Evolutionary conservation across 2,329 filamentous ascomycete genomes (phyloP).

Genomic region (Sclerotinia minor): DNA sequence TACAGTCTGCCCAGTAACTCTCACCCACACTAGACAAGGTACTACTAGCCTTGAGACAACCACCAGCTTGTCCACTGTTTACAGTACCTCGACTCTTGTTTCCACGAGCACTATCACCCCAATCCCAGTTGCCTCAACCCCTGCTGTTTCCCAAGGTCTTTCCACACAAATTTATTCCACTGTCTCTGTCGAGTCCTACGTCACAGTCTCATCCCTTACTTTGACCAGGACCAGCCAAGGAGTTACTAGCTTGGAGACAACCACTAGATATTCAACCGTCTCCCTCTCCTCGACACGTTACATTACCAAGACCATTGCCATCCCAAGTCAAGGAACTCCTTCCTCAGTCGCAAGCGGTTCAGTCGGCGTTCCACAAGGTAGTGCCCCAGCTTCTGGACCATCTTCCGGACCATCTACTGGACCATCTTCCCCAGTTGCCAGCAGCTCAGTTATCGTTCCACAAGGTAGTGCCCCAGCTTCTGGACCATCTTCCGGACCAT

Average conservation of each 20-base stretch:
- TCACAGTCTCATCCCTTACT: neutral
- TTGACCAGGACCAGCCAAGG: constrained; percentile 2
- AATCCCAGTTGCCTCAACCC: neutral
- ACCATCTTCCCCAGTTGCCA: neutral
- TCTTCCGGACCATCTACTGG: neutral
- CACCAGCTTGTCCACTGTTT: constrained; percentile 6
- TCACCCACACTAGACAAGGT: constrained; percentile 4
- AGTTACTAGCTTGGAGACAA: neutral
- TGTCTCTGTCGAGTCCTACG: neutral
- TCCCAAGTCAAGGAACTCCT: constrained; percentile 4
- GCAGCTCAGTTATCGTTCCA: neutral
- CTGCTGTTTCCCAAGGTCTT: neutral
- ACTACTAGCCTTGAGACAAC: constrained; percentile 10
- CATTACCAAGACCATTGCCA: neutral
- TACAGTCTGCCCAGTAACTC: constrained; percentile 10
- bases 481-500: neutral
- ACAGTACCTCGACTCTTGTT: neutral
- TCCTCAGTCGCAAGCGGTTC: neutral
- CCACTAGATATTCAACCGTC: constrained; percentile 6
- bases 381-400: neutral
- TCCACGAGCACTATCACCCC: neutral
- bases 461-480: constrained; percentile 4
- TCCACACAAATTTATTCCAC: constrained; percentile 8
- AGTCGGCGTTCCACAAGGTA: neutral
- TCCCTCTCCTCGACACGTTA: neutral